Evolutionary conservation across 441 rosid genomes (phyloP).

Genomic region (Syzygium syzygioides): DNA sequence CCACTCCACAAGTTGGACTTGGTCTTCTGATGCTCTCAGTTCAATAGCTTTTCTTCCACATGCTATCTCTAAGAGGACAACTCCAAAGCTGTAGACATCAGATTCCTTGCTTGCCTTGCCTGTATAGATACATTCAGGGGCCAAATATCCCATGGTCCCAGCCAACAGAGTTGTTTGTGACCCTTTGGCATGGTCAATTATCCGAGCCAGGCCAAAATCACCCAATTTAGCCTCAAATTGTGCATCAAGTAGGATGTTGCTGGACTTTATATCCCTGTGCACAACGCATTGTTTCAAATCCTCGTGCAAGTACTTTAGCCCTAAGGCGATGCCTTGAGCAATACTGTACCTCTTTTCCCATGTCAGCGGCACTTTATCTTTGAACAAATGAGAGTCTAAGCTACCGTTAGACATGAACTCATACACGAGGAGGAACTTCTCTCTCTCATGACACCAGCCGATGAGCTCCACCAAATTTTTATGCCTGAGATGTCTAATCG

Average conservation of each 20-base stretch:
- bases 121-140: background rate
- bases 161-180: background rate
- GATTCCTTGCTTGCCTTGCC: background rate
- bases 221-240: conserved; percentile 7
- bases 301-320: conserved; percentile 12
- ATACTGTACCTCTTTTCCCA: conserved; percentile 22
- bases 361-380: background rate
- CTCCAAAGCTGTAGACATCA: background rate
- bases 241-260: conserved; percentile 5
- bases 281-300: conserved; percentile 4
- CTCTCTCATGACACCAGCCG: background rate
- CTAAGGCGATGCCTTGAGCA: conserved; percentile 21
- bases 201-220: conserved; percentile 15
- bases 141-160: background rate
- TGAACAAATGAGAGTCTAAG: conserved; percentile 24
- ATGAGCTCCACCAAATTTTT: background rate
- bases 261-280: conserved; percentile 13
- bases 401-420: conserved; percentile 37
- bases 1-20: background rate
- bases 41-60: background rate
- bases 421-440: conserved; percentile 12
- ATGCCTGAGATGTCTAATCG: background rate
- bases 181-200: conserved; percentile 3
- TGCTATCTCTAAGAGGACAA: background rate
- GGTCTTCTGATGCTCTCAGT: background rate